phyloP scores from a whole-genome alignment of 176 grass and related monocot genomes.

The Themeda triandra region DNA sequence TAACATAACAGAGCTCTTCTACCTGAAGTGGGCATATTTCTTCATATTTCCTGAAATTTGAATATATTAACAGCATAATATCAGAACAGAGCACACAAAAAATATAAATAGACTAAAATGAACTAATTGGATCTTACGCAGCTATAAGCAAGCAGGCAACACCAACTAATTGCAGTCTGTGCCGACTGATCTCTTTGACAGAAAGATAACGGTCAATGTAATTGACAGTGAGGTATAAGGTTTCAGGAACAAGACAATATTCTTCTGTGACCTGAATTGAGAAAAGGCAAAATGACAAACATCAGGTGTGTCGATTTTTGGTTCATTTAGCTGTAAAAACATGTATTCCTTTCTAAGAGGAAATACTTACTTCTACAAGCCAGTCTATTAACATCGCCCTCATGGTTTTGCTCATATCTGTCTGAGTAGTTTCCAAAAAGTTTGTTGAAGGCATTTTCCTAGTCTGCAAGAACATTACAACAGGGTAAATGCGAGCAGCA shows the following conservation, averaged over 20 bases:
- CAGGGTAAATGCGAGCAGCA: neutral
- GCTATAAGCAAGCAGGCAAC: conserved; percentile 92
- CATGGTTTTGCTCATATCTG: conserved; percentile 74
- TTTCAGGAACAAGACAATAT: conserved; percentile 83
- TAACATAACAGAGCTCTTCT: conserved; percentile 94
- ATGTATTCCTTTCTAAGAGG: neutral
- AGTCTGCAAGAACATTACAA: conserved; percentile 47
- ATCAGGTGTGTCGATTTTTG: neutral
- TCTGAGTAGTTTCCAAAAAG: conserved; percentile 78
- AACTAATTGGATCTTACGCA: conserved; percentile 57
- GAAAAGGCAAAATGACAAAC: conserved; percentile 1
- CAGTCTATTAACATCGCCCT: conserved; percentile 83
- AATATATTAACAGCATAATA: conserved; percentile 11
- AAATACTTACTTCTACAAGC: conserved; percentile 79
- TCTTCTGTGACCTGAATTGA: conserved; percentile 72
- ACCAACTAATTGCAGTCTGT: conserved; percentile 77
- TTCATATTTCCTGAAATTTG: conserved; percentile 79
- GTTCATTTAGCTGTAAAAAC: neutral
- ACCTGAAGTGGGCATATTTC: conserved; percentile 90
- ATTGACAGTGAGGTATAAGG: conserved; percentile 79
- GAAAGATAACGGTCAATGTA: conserved; percentile 94
- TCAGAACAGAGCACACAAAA: neutral
- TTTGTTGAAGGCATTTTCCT: conserved; percentile 73
- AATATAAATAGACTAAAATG: neutral
- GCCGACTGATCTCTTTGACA: conserved; percentile 56